phyloP scores from a whole-genome alignment of 495 filamentous ascomycete species.

The Lasiosphaeria ovina region DNA sequence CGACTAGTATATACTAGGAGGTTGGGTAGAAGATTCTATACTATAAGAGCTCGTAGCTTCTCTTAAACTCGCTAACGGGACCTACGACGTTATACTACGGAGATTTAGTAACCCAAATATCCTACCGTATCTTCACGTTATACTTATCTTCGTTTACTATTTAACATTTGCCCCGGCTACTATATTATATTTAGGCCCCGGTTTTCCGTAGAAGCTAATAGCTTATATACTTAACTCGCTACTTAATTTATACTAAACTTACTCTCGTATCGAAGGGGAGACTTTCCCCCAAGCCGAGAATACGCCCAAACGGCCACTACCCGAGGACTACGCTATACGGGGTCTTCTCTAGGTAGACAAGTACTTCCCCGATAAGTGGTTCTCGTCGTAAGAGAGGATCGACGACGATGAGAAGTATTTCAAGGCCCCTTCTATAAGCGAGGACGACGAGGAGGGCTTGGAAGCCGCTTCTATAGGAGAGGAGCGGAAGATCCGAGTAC shows the following conservation, averaged over 20 bases:
- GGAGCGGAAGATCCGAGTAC: no score
- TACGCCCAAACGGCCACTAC: slow-evolving; percentile 57
- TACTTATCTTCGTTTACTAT: slow-evolving; percentile 67
- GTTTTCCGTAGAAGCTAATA: slow-evolving; percentile 66
- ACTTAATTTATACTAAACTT: slow-evolving; percentile 38
- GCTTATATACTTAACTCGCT: slow-evolving; percentile 67
- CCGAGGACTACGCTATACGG: slow-evolving; percentile 80
- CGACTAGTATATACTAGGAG: slow-evolving; percentile 20
- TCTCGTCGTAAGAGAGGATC: slow-evolving; percentile 60
- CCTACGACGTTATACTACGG: slow-evolving; percentile 53
- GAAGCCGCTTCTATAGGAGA: no score
- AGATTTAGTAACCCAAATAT: slow-evolving; percentile 61
- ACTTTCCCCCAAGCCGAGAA: slow-evolving; percentile 55
- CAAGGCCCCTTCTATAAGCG: slow-evolving; percentile 63
- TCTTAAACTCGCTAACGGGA: slow-evolving; percentile 30
- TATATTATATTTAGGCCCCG: slow-evolving; percentile 38
- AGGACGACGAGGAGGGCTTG: slow-evolving; percentile 64
- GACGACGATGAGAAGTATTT: slow-evolving; percentile 76
- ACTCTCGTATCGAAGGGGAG: slow-evolving; percentile 48
- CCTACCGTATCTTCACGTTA: slow-evolving; percentile 65
- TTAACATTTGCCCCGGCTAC: slow-evolving; percentile 51
- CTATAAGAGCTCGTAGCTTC: slow-evolving; percentile 26
- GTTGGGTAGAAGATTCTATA: slow-evolving; percentile 15
- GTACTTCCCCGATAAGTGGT: slow-evolving; percentile 71
- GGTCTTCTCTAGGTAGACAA: slow-evolving; percentile 69